Conservation (phyloP, 352 stramenopile species). For the Phytophthora pluvialis region DNA sequence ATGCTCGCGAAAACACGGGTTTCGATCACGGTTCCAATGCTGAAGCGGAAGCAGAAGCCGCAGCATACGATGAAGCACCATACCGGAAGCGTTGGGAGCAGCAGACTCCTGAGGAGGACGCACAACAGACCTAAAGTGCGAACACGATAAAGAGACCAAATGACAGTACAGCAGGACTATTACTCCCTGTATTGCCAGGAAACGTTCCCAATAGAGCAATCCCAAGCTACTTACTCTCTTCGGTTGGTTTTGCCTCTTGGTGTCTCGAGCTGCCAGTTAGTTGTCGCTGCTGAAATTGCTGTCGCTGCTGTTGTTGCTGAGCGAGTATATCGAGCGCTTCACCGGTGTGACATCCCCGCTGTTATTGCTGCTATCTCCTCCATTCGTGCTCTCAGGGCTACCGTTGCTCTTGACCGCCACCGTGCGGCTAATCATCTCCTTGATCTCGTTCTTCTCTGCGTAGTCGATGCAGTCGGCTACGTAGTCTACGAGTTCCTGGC, state of each 20-base stretch:
- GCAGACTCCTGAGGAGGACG: slow-evolving; percentile 11
- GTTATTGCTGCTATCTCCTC: slow-evolving; percentile 27
- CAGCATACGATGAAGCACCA: slow-evolving; percentile 11
- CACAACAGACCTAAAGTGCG: slow-evolving; percentile 11
- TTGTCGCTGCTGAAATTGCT: slow-evolving; percentile 52
- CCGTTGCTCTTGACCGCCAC: slow-evolving; percentile 38
- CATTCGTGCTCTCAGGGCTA: slow-evolving; percentile 32
- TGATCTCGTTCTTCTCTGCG: slow-evolving; percentile 67
- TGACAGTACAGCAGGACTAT: slow-evolving; percentile 16
- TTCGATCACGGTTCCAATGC: slow-evolving; percentile 2
- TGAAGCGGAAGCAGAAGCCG: slow-evolving; percentile 7
- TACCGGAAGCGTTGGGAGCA: slow-evolving; percentile 21
- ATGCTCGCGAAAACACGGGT: slow-evolving; percentile 25
- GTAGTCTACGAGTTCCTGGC: slow-evolving; percentile 88
- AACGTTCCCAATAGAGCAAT: slow-evolving; percentile 13
- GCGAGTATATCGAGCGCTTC: slow-evolving; percentile 61
- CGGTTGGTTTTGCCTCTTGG: slow-evolving; percentile 5
- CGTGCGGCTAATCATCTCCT: slow-evolving; percentile 35
- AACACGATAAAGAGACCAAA: slow-evolving; percentile 4
- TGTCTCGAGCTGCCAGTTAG: slow-evolving; percentile 1
- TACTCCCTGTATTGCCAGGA: slow-evolving; percentile 13
- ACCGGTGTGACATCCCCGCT: slow-evolving; percentile 42
- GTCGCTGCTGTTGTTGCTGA: slow-evolving; percentile 69
- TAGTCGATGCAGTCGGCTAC: slow-evolving; percentile 78
- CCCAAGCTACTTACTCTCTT: slow-evolving; percentile 20